Conservation (phyloP, 352 stramenopile genomes). For the Globisporangium acanthophoron region DNA sequence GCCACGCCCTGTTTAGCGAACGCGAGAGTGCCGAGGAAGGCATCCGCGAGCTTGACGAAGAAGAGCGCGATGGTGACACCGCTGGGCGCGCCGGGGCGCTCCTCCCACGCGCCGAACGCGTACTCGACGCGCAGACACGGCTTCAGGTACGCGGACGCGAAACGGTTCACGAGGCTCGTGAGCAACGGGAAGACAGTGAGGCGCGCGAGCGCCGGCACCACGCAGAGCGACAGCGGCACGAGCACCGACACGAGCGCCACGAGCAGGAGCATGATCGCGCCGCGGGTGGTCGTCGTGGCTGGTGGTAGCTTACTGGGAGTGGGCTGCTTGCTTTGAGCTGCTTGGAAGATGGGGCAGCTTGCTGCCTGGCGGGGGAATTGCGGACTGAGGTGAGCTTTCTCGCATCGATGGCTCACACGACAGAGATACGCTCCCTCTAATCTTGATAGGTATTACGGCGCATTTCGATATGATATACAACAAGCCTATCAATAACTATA, state of each 20-base stretch:
- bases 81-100: conserved; percentile 21
- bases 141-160: conserved; percentile 43
- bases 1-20: conserved; percentile 56
- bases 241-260: conserved; percentile 46
- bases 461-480: too few relatives aligned
- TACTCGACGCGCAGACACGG: conserved; percentile 49
- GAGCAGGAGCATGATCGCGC: conserved; percentile 27
- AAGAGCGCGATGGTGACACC: conserved; percentile 51
- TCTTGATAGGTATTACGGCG: not conserved
- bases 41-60: conserved; percentile 41
- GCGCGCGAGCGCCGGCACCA: conserved; percentile 49
- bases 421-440: not conserved
- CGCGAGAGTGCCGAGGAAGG: conserved; percentile 50
- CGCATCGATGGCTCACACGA: not conserved
- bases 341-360: not conserved
- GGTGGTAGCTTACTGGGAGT: not conserved
- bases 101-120: conserved; percentile 37
- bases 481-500: too few relatives aligned
- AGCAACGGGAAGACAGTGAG: conserved; percentile 56
- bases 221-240: conserved; percentile 56
- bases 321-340: not conserved
- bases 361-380: not conserved
- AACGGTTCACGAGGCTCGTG: conserved; percentile 47
- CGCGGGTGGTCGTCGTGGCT: conserved; percentile 4
- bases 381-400: not conserved